These are phyloP conservation scores for Plasmopara viticola DNA, from an alignment of 352 stramenopile genomes.

Conservation along the genomic window DNA sequence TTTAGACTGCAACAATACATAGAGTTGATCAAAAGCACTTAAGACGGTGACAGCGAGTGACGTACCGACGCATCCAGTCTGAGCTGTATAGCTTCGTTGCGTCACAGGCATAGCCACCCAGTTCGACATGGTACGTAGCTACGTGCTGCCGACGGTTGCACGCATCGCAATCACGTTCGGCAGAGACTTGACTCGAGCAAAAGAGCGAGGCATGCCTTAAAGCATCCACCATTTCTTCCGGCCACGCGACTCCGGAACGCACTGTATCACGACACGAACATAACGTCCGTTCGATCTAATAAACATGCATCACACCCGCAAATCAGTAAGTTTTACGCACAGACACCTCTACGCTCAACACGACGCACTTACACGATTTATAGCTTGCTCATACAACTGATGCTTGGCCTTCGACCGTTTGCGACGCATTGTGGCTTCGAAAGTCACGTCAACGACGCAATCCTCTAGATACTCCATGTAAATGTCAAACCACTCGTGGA, in stretches of 20 bases:
- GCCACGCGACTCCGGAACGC: slow-evolving; percentile 62
- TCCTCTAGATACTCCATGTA: slow-evolving; percentile 81
- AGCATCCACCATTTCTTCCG: slow-evolving; percentile 54
- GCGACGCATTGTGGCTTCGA: slow-evolving; percentile 56
- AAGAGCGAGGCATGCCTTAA: slow-evolving; percentile 39
- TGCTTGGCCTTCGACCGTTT: slow-evolving; percentile 30
- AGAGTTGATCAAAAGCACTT: not conserved
- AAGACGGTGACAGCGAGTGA: not conserved
- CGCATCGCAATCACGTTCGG: slow-evolving; percentile 53
- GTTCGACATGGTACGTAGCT: slow-evolving; percentile 46
- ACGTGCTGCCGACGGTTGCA: slow-evolving; percentile 68
- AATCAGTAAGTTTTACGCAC: not conserved
- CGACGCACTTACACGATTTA: slow-evolving; percentile 44
- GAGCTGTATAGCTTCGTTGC: slow-evolving; percentile 56
- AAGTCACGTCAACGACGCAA: slow-evolving; percentile 47
- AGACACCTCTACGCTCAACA: not conserved
- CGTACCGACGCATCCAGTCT: slow-evolving; percentile 59
- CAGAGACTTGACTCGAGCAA: slow-evolving; percentile 24
- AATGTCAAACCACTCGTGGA: slow-evolving; percentile 76
- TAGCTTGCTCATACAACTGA: slow-evolving; percentile 46
- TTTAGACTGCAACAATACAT: slow-evolving; percentile 26
- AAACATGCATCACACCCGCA: not conserved
- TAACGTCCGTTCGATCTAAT: slow-evolving; percentile 65
- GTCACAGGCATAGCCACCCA: slow-evolving; percentile 56
- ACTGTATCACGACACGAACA: slow-evolving; percentile 67